Conservation (phyloP, 2,329 filamentous ascomycete genomes). For the Monosporascus sp. region DNA sequence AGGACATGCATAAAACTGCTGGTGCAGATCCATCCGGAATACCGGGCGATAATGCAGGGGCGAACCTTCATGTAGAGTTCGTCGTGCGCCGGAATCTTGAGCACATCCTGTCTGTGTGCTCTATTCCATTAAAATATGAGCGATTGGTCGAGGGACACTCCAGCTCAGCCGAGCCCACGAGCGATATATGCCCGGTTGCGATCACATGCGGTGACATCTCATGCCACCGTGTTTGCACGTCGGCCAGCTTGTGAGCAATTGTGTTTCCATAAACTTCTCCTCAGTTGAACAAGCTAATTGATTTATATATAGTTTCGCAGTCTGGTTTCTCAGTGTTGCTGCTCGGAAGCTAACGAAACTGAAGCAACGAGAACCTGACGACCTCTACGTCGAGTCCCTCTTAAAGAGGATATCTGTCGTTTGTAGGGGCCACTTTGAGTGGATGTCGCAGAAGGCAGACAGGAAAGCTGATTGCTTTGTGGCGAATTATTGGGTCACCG, state of each 20-base stretch:
- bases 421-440: neutral
- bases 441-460: neutral
- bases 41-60: neutral
- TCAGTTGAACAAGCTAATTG: neutral
- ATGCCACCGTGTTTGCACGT: constrained; percentile 5
- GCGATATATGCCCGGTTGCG: neutral
- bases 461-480: neutral
- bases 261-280: neutral
- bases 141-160: neutral
- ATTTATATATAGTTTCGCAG: constrained; percentile 1
- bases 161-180: too few relatives aligned
- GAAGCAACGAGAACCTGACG: neutral
- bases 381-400: constrained; percentile 1
- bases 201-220: constrained; percentile 11
- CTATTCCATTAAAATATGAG: constrained; percentile 1
- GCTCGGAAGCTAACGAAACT: neutral
- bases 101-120: constrained; percentile 8
- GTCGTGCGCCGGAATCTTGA: constrained; percentile 3
- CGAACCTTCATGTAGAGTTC: constrained; percentile 1
- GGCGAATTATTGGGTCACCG: constrained; percentile 7
- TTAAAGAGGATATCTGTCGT: neutral
- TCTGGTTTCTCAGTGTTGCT: constrained; percentile 3
- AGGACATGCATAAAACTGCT: too few relatives aligned
- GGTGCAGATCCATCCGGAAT: neutral
- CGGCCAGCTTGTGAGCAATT: constrained; percentile 9